Conservation (phyloP, 2,329 filamentous ascomycete species). For the Nakataea oryzae region DNA sequence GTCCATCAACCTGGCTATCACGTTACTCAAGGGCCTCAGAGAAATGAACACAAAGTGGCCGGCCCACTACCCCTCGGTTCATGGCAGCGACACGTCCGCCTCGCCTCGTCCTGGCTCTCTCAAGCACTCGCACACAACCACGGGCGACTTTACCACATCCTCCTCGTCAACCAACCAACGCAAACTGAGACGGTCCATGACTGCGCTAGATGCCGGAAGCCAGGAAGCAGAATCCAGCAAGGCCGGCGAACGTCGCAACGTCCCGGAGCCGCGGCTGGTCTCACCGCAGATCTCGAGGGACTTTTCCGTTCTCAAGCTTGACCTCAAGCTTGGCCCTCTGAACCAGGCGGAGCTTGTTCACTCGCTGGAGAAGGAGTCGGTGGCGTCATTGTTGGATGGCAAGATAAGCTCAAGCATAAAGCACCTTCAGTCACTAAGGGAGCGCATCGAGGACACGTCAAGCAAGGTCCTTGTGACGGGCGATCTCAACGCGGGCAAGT, state of each 20-base stretch:
- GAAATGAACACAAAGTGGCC: conserved; percentile 87
- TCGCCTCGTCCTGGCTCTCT: conserved; percentile 18
- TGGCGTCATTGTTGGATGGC: conserved; percentile 82
- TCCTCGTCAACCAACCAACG: conserved; percentile 33
- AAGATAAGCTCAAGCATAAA: conserved; percentile 92
- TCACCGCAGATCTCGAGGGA: conserved; percentile 90
- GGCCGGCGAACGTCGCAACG: conserved; percentile 48
- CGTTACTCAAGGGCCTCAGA: conserved; percentile 73
- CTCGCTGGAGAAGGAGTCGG: conserved; percentile 83
- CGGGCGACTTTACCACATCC: conserved; percentile 7
- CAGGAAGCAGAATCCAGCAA: conserved; percentile 60
- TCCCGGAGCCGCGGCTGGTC: conserved; percentile 59
- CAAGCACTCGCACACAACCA: conserved; percentile 8
- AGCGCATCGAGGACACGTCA: conserved; percentile 92
- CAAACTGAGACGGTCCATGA: conserved; percentile 58
- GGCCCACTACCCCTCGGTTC: conserved; percentile 83
- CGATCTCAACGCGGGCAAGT: conserved; percentile 94
- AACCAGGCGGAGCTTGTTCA: conserved; percentile 88
- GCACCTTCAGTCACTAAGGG: conserved; percentile 75
- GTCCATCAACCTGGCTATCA: conserved; percentile 77
- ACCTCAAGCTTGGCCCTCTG: conserved; percentile 78
- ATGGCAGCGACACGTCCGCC: conserved; percentile 41
- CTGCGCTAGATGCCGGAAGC: conserved; percentile 47
- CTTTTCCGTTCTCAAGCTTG: conserved; percentile 90
- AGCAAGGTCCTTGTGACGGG: conserved; percentile 96